Percentiles rank a stretch among this genome's conserved stretches.
Conservation (phyloP, 495 filamentous ascomycete genomes). For the Pseudomonodictys pantanalensis region DNA sequence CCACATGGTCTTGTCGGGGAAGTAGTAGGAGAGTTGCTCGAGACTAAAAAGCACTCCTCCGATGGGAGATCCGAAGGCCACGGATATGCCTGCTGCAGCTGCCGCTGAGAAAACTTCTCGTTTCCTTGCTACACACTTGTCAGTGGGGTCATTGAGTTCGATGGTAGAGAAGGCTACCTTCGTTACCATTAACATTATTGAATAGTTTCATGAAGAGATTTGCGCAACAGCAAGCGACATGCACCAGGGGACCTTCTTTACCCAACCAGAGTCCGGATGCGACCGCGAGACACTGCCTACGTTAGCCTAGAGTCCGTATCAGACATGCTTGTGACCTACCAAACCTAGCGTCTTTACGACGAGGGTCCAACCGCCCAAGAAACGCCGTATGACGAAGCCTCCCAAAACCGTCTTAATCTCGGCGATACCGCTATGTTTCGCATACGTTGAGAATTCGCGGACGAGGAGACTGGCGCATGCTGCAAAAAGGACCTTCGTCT, state of each 20-base stretch:
- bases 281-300: conserved; percentile 75
- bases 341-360: conserved; percentile 87
- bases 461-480: conserved; percentile 75
- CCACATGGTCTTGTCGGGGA: conserved; percentile 99
- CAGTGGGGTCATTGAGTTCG: background rate
- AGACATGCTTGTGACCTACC: conserved; percentile 49
- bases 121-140: conserved; percentile 66
- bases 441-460: conserved; percentile 78
- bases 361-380: conserved; percentile 91
- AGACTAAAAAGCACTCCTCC: conserved; percentile 67
- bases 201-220: conserved; percentile 94
- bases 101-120: conserved; percentile 93
- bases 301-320: conserved; percentile 33
- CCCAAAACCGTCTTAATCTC: conserved; percentile 97
- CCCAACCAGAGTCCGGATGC: conserved; percentile 97
- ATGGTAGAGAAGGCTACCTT: conserved; percentile 55
- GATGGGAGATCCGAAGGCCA: conserved; percentile 92
- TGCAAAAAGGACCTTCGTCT: conserved; percentile 70
- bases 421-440: conserved; percentile 93
- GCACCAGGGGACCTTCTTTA: conserved; percentile 94
- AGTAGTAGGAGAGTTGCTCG: conserved; percentile 97
- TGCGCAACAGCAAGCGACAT: conserved; percentile 96
- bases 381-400: conserved; percentile 87
- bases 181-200: conserved; percentile 76
- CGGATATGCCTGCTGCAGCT: conserved; percentile 90